phyloP scores from a whole-genome alignment of 1,284 basidiomycete species.

The Waitea zeae region DNA sequence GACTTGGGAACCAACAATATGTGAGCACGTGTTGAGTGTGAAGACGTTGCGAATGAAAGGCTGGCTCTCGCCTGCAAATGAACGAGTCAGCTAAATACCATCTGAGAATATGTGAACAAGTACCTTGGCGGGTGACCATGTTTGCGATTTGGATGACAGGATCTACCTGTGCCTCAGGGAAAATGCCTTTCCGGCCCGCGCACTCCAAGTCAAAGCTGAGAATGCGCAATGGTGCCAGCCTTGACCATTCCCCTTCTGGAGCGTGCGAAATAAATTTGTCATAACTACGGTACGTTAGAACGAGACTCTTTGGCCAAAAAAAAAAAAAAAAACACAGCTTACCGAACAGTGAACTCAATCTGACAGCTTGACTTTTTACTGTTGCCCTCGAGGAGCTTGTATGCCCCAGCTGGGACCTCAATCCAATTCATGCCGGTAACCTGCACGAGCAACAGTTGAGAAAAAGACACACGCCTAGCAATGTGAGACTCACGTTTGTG shows the following conservation, averaged over 20 bases:
- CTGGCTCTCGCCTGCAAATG: constrained; percentile 54
- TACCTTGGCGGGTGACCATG: constrained; percentile 93
- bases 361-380: constrained; percentile 77
- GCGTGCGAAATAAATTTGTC: constrained; percentile 74
- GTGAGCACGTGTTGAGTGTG: constrained; percentile 80
- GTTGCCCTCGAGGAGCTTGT: constrained; percentile 41
- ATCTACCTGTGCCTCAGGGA: constrained; percentile 76
- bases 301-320: too few relatives aligned
- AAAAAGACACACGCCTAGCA: neutral
- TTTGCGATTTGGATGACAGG: constrained; percentile 96
- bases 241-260: constrained; percentile 81
- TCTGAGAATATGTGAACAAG: neutral
- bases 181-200: constrained; percentile 89
- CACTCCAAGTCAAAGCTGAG: constrained; percentile 97
- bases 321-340: too few relatives aligned
- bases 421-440: constrained; percentile 98
- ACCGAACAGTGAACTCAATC: constrained; percentile 69
- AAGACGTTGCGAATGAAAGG: constrained; percentile 96
- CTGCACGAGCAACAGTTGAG: constrained; percentile 20
- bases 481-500: constrained; percentile 43
- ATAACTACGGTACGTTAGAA: too few relatives aligned
- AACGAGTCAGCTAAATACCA: constrained; percentile 1
- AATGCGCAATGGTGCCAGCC: constrained; percentile 79
- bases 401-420: constrained; percentile 71
- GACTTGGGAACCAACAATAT: constrained; percentile 92